phyloP scores from a whole-genome alignment of 257 asterid species.

The Nicotiana benthamiana region DNA sequence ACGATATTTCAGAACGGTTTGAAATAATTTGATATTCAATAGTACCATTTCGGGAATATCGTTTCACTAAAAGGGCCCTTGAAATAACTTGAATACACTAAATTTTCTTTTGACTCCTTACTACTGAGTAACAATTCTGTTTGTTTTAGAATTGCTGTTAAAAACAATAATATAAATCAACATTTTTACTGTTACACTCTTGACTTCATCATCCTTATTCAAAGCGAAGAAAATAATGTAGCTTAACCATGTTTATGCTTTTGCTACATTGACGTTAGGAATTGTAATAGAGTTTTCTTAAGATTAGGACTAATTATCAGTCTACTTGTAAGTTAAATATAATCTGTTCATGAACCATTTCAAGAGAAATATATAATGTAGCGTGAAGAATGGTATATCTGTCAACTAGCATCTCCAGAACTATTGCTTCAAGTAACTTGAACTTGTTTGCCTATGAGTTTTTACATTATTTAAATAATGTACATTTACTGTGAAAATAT shows the following conservation, averaged over 20 bases:
- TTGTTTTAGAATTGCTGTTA: no score
- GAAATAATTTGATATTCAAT: no score
- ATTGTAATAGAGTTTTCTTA: neutral
- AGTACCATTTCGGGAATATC: no score
- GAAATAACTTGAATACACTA: no score
- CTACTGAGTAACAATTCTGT: no score
- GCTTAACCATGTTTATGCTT: neutral
- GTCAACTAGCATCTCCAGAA: neutral
- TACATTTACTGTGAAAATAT: neutral
- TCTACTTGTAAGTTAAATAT: neutral
- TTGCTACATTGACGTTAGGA: no score
- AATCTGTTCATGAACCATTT: neutral
- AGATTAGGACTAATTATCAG: neutral
- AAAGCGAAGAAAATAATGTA: neutral
- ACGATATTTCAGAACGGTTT: no score
- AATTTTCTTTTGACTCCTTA: no score
- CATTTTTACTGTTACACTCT: no score
- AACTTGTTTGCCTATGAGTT: neutral
- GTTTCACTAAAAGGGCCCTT: neutral
- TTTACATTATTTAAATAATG: neutral
- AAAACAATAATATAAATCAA: no score
- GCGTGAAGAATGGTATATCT: neutral
- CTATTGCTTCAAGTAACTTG: neutral
- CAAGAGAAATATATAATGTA: no score
- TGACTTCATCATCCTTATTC: no score